A percentile compares a stretch with the other conserved stretches of the same genome.
These are phyloP conservation scores for Neurospora sp. DNA, from an alignment of 495 filamentous ascomycete species.

Conservation along the genomic window DNA sequence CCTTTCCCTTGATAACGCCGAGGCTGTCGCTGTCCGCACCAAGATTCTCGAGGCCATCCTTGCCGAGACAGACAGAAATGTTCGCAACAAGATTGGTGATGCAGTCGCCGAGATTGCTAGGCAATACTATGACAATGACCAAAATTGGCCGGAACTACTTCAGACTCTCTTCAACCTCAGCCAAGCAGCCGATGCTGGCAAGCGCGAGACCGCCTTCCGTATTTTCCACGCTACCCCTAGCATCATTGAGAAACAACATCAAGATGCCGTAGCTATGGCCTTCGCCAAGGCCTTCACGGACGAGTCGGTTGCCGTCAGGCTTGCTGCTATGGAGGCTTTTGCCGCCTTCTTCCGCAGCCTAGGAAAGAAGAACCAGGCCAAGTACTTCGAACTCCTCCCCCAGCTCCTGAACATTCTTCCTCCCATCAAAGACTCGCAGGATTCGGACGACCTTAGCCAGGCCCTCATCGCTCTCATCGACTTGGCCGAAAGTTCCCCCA, in stretches of 20 bases:
- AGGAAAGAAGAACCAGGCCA: conserved; percentile 71
- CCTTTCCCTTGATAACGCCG: conserved; percentile 56
- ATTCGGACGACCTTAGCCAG: conserved; percentile 81
- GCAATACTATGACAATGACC: conserved; percentile 82
- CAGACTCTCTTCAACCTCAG: conserved; percentile 78
- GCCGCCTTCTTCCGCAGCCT: conserved; percentile 89
- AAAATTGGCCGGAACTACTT: conserved; percentile 86
- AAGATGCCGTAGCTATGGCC: conserved; percentile 69
- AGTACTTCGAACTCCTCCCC: conserved; percentile 77
- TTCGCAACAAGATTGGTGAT: conserved; percentile 93
- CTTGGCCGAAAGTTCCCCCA: conserved; percentile 78
- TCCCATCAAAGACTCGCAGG: conserved; percentile 79
- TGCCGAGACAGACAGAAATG: conserved; percentile 54
- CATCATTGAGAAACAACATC: conserved; percentile 93
- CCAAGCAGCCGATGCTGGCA: conserved; percentile 65
- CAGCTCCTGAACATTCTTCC: conserved; percentile 87
- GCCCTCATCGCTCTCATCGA: conserved; percentile 87
- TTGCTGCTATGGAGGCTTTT: conserved; percentile 94
- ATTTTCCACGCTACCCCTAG: conserved; percentile 92
- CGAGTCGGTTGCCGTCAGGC: conserved; percentile 65
- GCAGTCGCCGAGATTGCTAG: conserved; percentile 90
- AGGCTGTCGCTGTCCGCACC: conserved; percentile 65
- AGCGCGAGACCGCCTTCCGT: conserved; percentile 83
- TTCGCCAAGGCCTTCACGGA: conserved; percentile 92
- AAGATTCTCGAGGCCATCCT: conserved; percentile 71